phyloP scores from a whole-genome alignment of 352 stramenopile species.

The Phytophthora pluvialis region DNA sequence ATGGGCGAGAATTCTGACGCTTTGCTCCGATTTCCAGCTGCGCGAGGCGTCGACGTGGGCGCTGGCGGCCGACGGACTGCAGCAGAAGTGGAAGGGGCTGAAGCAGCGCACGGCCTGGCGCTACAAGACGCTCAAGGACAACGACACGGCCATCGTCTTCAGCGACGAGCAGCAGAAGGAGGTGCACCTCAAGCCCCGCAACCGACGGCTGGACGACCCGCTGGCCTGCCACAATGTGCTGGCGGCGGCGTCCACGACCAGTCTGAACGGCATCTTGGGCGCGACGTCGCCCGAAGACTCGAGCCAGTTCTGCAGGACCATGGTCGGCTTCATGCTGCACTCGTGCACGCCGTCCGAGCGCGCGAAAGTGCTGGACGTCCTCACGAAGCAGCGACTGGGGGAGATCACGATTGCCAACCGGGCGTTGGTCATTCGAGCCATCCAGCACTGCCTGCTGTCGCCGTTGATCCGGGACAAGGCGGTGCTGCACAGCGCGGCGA shows the following conservation, averaged over 20 bases:
- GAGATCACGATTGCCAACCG: slow-evolving; percentile 84
- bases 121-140: slow-evolving; percentile 82
- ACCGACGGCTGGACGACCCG: slow-evolving; percentile 60
- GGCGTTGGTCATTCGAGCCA: slow-evolving; percentile 76
- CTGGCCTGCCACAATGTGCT: slow-evolving; percentile 83
- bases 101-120: slow-evolving; percentile 86
- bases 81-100: slow-evolving; percentile 83
- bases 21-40: slow-evolving; percentile 11
- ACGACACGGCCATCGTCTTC: slow-evolving; percentile 76
- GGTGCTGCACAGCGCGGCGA: slow-evolving; percentile 69
- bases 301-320: slow-evolving; percentile 79
- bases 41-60: slow-evolving; percentile 74
- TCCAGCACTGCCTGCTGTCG: slow-evolving; percentile 79
- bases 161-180: slow-evolving; percentile 75
- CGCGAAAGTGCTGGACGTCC: slow-evolving; percentile 76
- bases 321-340: slow-evolving; percentile 89
- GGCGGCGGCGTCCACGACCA: slow-evolving; percentile 53
- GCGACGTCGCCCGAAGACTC: slow-evolving; percentile 79
- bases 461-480: slow-evolving; percentile 73
- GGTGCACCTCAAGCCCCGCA: slow-evolving; percentile 72
- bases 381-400: slow-evolving; percentile 63
- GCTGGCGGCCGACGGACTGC: slow-evolving; percentile 72
- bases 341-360: slow-evolving; percentile 66
- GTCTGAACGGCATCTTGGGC: slow-evolving; percentile 79
- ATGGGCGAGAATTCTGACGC: slow-evolving; percentile 12